Evolutionary conservation across 2,329 filamentous ascomycete species (phyloP), one percentile per base, ranked within the genome.

Genomic region (Colletotrichum orchidophilum): DNA sequence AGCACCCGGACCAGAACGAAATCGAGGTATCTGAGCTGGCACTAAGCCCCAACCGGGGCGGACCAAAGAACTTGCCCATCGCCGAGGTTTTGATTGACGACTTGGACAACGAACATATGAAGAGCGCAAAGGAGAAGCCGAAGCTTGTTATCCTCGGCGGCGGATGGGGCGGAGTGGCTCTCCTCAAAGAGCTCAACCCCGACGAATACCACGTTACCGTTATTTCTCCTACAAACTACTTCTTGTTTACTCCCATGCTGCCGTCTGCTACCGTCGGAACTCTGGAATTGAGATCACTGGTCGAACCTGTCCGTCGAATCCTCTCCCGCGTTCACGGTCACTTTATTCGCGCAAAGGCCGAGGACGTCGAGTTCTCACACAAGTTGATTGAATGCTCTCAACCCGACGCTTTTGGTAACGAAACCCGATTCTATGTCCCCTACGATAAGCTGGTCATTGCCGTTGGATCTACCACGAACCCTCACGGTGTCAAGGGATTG

Each of bases 211-310:
- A 99, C 81, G 92, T 99, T 75, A 98, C 96, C 5, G 93, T 99
- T 49, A 92, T 99, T 53, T 97, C 95, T 13, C 96, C 96, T 0
- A 93, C 93, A 42, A 98, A 98, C 78, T 97, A 98, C 83, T 99
- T 99, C 83, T 84, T 99, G 35, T 99, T 99, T 81, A 99, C 96
- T 2, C 96, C 96, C 0, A 98, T 99, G 95, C 87, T 99, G 53
- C 96, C 96, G 1, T 97, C 95, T 39, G 97, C 96, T 8, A 99
- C 97, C 0, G 96, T 99, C 6, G 97, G 97, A 13, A 99, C 96
- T 0, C 86, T 99, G 35, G 96, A 97, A 78, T 85, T 98, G 77
- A 88, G 96, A 74, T 97, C 95, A 60, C 86, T 99, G 70, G 94
- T 98, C 50, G 96, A 99, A 81, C 96, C 96, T 0, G 94, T 99